Base-by-base conservation (phyloP, 345 rosid genomes). In the Isatis tinctoria region DNA sequence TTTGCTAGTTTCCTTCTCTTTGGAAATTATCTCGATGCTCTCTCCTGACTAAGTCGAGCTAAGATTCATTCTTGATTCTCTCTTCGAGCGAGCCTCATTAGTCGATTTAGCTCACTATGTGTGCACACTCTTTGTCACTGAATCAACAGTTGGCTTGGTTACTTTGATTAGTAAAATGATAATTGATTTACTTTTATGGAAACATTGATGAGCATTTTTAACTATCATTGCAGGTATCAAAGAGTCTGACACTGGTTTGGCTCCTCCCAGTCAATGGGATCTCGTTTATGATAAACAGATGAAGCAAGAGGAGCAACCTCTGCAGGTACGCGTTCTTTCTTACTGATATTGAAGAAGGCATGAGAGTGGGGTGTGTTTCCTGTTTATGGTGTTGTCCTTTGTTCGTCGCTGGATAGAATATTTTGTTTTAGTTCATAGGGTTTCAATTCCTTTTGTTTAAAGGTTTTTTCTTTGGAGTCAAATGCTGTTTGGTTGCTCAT, bases 221-320 rank as follows among this genome's bases (percentile, higher is more conserved):
- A n/a, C n/a, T n/a, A n/a, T n/a, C n/a, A n/a, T n/a, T n/a, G n/a
- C n/a, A n/a, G n/a, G n/a, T n/a, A n/a, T n/a, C n/a, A n/a, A n/a
- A n/a, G n/a, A n/a, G n/a, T n/a, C n/a, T n/a, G n/a, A n/a, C n/a
- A n/a, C n/a, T n/a, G n/a, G n/a, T n/a, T n/a, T n/a, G n/a, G n/a
- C n/a, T n/a, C 90, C 97, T 51, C 99, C 99, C 5, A 92, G 98
- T 69, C 99, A 95, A 49, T 95, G 99, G 99, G 99, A 95, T 85
- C 99, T 95, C 64, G 99, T 95, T 13, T 95, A 98, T 1, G 99
- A 95, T 68, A 95, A 95, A 67, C 97, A 92, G 69, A 95, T 95
- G 99, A 95, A 92, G 99, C 99, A 95, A 75, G 99, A 95, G 74
- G 99, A 95, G 79, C 98, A 95, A 65, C 99, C 98, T 7, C 96